Evolutionary conservation across 208 protist genomes (phyloP).

Genomic region (Trichomonas vaginalis): DNA sequence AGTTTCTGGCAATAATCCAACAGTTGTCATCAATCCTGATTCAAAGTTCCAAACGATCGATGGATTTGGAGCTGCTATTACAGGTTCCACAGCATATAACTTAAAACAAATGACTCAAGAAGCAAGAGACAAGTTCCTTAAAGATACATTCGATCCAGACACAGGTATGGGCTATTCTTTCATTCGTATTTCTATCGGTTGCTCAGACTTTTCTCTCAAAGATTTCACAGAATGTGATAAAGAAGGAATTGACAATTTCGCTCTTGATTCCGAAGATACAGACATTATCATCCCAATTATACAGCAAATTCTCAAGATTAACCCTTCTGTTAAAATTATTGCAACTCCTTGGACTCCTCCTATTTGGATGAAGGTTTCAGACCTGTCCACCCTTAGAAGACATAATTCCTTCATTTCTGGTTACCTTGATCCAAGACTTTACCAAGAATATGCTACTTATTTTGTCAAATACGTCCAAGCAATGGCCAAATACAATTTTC

Average conservation of each 20-base stretch:
- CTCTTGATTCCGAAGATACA: not conserved
- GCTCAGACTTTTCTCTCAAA: not conserved
- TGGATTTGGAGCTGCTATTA: slow-evolving; percentile 1
- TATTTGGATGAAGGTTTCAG: not conserved
- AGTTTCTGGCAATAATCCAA: not conserved
- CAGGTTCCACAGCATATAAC: not conserved
- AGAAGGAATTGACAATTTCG: not conserved
- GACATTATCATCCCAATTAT: not conserved
- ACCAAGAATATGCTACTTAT: not conserved
- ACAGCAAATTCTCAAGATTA: not conserved
- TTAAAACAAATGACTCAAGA: not conserved
- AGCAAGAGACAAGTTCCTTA: not conserved
- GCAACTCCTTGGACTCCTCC: not conserved
- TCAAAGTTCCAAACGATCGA: not conserved
- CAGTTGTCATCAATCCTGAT: not conserved
- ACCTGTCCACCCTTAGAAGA: not conserved
- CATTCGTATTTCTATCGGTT: not conserved
- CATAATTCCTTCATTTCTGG: not conserved
- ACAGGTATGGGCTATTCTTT: not conserved
- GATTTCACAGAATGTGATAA: slow-evolving; percentile 5
- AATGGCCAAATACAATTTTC: not conserved
- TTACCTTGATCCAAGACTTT: not conserved
- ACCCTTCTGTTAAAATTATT: not conserved
- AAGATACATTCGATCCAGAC: not conserved
- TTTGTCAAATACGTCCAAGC: not conserved